Evolutionary conservation across 768 basidiomycete species (phyloP).

Genomic region (Hemileccinum impolitum): DNA sequence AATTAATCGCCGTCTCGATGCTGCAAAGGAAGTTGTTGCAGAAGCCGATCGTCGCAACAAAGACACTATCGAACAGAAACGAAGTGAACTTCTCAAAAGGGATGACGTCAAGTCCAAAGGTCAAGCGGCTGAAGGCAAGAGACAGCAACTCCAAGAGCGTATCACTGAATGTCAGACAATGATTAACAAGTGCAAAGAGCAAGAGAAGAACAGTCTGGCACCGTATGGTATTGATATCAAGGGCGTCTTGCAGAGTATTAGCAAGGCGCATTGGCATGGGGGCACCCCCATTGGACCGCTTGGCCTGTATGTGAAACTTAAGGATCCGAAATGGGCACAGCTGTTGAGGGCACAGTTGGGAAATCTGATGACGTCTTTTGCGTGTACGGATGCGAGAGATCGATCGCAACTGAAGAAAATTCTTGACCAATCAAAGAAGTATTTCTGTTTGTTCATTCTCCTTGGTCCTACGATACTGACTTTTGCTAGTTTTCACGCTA

Average conservation of each 20-base stretch:
- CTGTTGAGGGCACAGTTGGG: slow-evolving; percentile 66
- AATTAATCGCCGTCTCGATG: slow-evolving; percentile 47
- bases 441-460: slow-evolving; percentile 27
- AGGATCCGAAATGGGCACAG: slow-evolving; percentile 62
- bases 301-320: slow-evolving; percentile 72
- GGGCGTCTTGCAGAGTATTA: slow-evolving; percentile 51
- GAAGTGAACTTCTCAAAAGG: slow-evolving; percentile 27
- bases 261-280: slow-evolving; percentile 56
- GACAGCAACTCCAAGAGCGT: slow-evolving; percentile 32
- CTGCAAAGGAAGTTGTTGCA: slow-evolving; percentile 38
- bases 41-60: slow-evolving; percentile 36
- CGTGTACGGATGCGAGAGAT: slow-evolving; percentile 70
- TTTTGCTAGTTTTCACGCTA: slow-evolving; percentile 40
- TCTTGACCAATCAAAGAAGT: slow-evolving; percentile 62
- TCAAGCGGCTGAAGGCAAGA: slow-evolving; percentile 32
- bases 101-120: slow-evolving; percentile 36
- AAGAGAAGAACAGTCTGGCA: slow-evolving; percentile 55
- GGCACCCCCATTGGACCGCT: slow-evolving; percentile 73
- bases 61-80: slow-evolving; percentile 33
- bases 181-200: slow-evolving; percentile 46
- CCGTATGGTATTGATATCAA: slow-evolving; percentile 65
- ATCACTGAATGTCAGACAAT: slow-evolving; percentile 48
- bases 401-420: slow-evolving; percentile 53
- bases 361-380: slow-evolving; percentile 60
- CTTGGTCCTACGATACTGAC: slow-evolving; percentile 8